Evolutionary conservation across 441 rosid species (phyloP).

Genomic region (Arabidopsis hybrid): DNA sequence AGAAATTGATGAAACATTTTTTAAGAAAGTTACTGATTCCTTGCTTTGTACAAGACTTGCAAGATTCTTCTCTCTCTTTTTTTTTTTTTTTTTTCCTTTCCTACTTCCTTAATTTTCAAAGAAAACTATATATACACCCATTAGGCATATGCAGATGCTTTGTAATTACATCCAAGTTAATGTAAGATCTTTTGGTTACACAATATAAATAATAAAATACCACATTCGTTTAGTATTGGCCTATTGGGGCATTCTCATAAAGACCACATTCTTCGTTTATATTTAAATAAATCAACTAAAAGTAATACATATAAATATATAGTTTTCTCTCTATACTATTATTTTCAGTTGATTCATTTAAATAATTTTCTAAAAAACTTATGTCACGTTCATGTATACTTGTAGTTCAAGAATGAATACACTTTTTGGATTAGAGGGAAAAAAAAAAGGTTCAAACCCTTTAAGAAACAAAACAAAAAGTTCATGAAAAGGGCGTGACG

Average conservation of each 20-base stretch:
- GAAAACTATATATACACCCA: slow-evolving; percentile 29
- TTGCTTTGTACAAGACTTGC: slow-evolving; percentile 43
- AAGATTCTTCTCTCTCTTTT: slow-evolving; percentile 27
- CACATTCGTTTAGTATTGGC: background rate
- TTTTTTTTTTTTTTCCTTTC: background rate
- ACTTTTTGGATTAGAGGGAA: background rate
- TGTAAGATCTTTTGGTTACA: slow-evolving; percentile 8
- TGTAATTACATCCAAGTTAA: slow-evolving; percentile 32
- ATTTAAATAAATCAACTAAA: background rate
- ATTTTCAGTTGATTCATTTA: background rate
- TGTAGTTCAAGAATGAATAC: background rate
- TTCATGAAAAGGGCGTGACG: slow-evolving; percentile 35
- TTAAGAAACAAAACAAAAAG: slow-evolving; percentile 20
- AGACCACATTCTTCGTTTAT: background rate
- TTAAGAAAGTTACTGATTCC: slow-evolving; percentile 28
- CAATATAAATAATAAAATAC: background rate
- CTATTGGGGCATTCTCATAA: background rate
- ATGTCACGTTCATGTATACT: slow-evolving; percentile 26
- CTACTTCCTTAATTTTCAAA: slow-evolving; percentile 17
- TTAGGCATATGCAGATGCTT: slow-evolving; percentile 32
- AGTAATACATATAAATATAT: background rate
- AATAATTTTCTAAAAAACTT: background rate
- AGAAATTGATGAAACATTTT: slow-evolving; percentile 30
- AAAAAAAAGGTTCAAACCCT: background rate
- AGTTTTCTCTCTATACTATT: background rate